A percentile compares a stretch with the other conserved stretches of the same genome.
These are phyloP conservation scores for Pseudognaphalium luteoalbum DNA, from an alignment of 129 eudicot genomes.

Conservation along the genomic window DNA sequence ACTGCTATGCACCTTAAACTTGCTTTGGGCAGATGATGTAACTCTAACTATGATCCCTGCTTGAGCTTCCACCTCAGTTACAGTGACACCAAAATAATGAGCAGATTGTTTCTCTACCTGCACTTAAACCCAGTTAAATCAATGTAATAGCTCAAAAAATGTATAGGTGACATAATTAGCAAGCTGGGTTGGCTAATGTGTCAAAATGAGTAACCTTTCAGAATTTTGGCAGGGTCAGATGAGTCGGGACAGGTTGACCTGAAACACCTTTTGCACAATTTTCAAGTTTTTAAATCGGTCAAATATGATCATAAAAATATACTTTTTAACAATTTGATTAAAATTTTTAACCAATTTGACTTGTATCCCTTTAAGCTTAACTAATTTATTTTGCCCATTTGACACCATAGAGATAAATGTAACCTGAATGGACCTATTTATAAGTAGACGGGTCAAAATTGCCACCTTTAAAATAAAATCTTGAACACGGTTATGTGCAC, in stretches of 20 bases:
- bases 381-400: background rate
- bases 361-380: background rate
- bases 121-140: conserved; percentile 20
- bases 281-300: background rate
- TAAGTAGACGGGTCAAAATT: conserved; percentile 1
- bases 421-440: conserved; percentile 6
- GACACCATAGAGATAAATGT: background rate
- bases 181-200: background rate
- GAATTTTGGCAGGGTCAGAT: too few relatives aligned
- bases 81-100: conserved; percentile 79
- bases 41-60: conserved; percentile 89
- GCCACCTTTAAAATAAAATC: conserved; percentile 20
- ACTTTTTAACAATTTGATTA: too few relatives aligned
- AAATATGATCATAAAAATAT: background rate
- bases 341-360: background rate
- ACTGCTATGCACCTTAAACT: conserved; percentile 66
- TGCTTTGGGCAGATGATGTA: conserved; percentile 93
- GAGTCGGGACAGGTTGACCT: background rate
- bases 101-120: conserved; percentile 97
- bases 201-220: background rate
- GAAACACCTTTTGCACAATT: background rate
- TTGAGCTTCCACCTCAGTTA: conserved; percentile 85
- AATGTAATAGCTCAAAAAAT: conserved; percentile 13
- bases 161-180: background rate
- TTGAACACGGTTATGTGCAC: conserved; percentile 34